Evolutionary conservation across 2,329 filamentous ascomycete species (phyloP).

Genomic region (Fusarium succisae): DNA sequence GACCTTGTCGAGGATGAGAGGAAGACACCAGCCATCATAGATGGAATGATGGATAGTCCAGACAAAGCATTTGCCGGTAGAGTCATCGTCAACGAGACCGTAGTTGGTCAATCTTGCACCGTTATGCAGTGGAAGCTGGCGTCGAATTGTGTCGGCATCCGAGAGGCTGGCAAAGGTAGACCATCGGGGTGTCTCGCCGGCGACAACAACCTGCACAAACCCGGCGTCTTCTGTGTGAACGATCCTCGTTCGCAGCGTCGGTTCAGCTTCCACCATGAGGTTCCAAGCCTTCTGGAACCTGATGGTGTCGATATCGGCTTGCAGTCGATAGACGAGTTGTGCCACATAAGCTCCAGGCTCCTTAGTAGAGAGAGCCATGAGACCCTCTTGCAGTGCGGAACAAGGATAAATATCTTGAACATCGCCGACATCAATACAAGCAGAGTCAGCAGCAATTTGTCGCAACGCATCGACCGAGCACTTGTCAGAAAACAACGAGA

Average conservation of each 20-base stretch:
- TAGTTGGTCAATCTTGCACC: slow-evolving; percentile 21
- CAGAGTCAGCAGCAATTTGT: background rate
- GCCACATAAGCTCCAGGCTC: slow-evolving; percentile 34
- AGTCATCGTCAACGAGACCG: background rate
- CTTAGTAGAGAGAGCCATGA: slow-evolving; percentile 34
- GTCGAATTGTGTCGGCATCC: background rate
- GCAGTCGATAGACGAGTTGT: slow-evolving; percentile 29
- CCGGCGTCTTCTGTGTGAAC: slow-evolving; percentile 27
- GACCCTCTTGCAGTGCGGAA: slow-evolving; percentile 34
- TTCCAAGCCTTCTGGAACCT: slow-evolving; percentile 31
- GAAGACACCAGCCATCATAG: slow-evolving; percentile 43
- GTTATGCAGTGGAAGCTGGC: slow-evolving; percentile 14
- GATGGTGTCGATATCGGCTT: background rate
- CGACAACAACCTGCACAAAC: slow-evolving; percentile 30
- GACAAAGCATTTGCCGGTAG: slow-evolving; percentile 9
- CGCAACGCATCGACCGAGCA: background rate
- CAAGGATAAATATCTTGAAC: slow-evolving; percentile 35
- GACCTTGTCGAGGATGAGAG: slow-evolving; percentile 34
- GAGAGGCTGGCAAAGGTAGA: background rate
- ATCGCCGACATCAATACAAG: background rate
- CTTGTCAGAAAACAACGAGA: slow-evolving; percentile 15
- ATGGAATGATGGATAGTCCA: slow-evolving; percentile 43
- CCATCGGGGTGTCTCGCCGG: slow-evolving; percentile 20
- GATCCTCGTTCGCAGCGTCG: slow-evolving; percentile 31
- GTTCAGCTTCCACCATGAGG: slow-evolving; percentile 7